Conservation (phyloP, 2,329 filamentous ascomycete genomes). For the Colletotrichum tabaci region DNA sequence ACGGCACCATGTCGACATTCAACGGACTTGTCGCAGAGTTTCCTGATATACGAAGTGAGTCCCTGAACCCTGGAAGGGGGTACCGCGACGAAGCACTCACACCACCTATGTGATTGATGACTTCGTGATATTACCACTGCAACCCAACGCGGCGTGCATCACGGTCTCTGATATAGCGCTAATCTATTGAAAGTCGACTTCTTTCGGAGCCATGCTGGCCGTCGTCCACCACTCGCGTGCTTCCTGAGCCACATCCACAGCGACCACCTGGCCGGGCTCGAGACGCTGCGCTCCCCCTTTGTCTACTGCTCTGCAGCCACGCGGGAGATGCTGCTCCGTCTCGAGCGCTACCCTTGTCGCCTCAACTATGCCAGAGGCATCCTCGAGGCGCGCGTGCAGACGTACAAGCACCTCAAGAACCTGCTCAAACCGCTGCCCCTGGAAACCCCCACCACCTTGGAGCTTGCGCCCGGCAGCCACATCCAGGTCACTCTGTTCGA, state of each 20-base stretch:
- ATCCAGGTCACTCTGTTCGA: constrained; percentile 89
- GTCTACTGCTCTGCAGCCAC: constrained; percentile 93
- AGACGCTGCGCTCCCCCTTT: constrained; percentile 83
- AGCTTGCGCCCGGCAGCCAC: constrained; percentile 76
- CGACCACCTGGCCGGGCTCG: constrained; percentile 87
- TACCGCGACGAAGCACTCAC: constrained; percentile 18
- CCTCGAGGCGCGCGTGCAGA: constrained; percentile 80
- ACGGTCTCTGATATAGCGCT: constrained; percentile 25
- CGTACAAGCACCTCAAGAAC: constrained; percentile 82
- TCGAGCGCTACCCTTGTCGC: constrained; percentile 85
- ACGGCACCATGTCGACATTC: constrained; percentile 79
- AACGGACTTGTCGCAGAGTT: constrained; percentile 82
- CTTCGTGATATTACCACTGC: constrained; percentile 27
- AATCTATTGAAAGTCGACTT: constrained; percentile 77
- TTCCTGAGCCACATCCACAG: constrained; percentile 95
- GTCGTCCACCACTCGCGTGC: constrained; percentile 79
- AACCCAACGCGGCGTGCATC: constrained; percentile 28
- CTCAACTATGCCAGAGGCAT: constrained; percentile 86
- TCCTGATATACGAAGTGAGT: constrained; percentile 78
- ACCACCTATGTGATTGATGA: neutral
- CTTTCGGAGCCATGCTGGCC: constrained; percentile 74
- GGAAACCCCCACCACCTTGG: constrained; percentile 83
- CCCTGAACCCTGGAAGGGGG: neutral
- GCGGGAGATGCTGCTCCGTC: constrained; percentile 81
- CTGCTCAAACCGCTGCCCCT: constrained; percentile 87